These are phyloP conservation scores for Butyriboletus loyo DNA, from an alignment of 768 basidiomycete genomes.

Conservation along the genomic window DNA sequence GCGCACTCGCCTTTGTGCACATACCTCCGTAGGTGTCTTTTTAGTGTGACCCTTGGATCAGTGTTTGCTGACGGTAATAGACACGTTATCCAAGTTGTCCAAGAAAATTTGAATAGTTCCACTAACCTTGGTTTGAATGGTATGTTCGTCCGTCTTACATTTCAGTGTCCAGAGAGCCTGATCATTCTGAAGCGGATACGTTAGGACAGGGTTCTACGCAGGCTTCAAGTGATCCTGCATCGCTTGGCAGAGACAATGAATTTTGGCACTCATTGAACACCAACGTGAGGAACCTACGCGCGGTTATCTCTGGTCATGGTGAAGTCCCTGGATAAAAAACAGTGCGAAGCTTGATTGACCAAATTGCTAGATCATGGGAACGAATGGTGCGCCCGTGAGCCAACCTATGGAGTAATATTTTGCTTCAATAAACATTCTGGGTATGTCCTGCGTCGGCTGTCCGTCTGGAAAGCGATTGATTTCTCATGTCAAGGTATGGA, in stretches of 20 bases:
- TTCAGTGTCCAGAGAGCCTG: neutral
- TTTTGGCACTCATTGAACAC: slow-evolving; percentile 63
- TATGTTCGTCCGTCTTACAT: slow-evolving; percentile 9
- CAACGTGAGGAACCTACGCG: slow-evolving; percentile 63
- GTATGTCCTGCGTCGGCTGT: slow-evolving; percentile 29
- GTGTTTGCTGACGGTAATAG: neutral
- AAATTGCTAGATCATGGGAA: slow-evolving; percentile 61
- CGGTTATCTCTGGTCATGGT: slow-evolving; percentile 73
- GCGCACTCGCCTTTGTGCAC: slow-evolving; percentile 69
- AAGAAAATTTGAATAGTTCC: slow-evolving; percentile 36
- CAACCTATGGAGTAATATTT: slow-evolving; percentile 58
- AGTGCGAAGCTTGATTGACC: neutral
- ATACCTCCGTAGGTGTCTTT: slow-evolving; percentile 59
- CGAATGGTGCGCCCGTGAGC: slow-evolving; percentile 75
- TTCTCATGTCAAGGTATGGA: slow-evolving; percentile 50
- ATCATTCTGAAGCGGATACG: slow-evolving; percentile 43
- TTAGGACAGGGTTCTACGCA: slow-evolving; percentile 61
- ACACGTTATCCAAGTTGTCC: slow-evolving; percentile 34
- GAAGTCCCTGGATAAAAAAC: slow-evolving; percentile 1
- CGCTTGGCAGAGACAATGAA: slow-evolving; percentile 46
- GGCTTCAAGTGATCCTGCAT: slow-evolving; percentile 38
- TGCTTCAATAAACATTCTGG: slow-evolving; percentile 79
- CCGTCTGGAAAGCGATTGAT: neutral
- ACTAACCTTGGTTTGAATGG: slow-evolving; percentile 44
- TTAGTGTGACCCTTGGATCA: neutral